Evolutionary conservation across 345 rosid species (phyloP).

Genomic region (Eutrema heterophyllum): DNA sequence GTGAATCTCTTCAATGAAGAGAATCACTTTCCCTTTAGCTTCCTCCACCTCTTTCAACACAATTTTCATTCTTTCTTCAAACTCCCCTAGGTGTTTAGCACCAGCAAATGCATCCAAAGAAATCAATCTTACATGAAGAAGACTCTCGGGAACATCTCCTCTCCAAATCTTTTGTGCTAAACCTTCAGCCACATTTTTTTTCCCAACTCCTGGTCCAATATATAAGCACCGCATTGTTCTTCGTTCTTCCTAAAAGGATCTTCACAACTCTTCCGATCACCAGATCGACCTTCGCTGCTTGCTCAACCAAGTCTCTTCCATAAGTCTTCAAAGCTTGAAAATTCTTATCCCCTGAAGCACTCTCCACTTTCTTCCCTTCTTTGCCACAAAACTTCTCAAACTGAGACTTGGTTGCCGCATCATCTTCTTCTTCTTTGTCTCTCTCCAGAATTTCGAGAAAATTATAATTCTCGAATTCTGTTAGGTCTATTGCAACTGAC

Average conservation of each 20-base stretch:
- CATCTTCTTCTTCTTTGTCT: too few species aligned
- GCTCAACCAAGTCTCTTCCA: conserved; percentile 87
- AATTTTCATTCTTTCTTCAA: conserved; percentile 76
- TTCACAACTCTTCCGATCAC: conserved; percentile 83
- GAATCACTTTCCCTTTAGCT: conserved; percentile 85
- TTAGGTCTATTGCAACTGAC: too few species aligned
- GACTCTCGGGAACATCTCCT: conserved; percentile 88
- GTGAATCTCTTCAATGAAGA: conserved; percentile 92
- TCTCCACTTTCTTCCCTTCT: conserved; percentile 83
- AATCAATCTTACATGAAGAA: conserved; percentile 73
- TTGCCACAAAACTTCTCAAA: conserved; percentile 85
- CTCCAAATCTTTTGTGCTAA: conserved; percentile 82
- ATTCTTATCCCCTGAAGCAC: conserved; percentile 71
- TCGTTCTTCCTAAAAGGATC: conserved; percentile 81
- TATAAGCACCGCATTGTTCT: conserved; percentile 91
- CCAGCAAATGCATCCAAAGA: conserved; percentile 83
- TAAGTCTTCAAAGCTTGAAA: conserved; percentile 87
- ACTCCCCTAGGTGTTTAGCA: conserved; percentile 84
- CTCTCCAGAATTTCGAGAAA: too few species aligned
- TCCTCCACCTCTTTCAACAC: conserved; percentile 95
- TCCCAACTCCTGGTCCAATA: conserved; percentile 96
- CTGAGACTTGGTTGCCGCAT: conserved; percentile 53
- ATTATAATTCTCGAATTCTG: too few species aligned
- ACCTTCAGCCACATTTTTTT: conserved; percentile 94
- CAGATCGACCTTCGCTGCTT: conserved; percentile 90